Evolutionary conservation across 768 basidiomycete genomes (phyloP), one percentile per base, ranked within the genome.

Genomic region (Trichaptum fuscoviolaceum): DNA sequence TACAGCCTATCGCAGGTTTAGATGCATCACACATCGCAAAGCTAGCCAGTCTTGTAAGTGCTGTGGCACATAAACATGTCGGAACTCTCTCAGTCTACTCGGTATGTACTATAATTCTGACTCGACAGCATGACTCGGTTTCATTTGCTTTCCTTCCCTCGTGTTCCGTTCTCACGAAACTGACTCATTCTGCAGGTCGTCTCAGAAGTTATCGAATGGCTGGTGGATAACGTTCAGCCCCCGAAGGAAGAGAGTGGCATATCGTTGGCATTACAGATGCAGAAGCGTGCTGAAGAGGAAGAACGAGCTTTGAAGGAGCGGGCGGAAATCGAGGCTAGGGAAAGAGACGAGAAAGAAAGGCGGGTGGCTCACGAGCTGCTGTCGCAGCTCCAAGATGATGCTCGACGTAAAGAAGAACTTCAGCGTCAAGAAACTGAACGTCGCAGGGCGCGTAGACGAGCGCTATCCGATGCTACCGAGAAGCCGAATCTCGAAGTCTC

Each of bases 221-320:
- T 93, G 62, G 76, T 78, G 18, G 77, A 77, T 26, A 83, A 88
- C 67, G 78, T 91, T 60, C 77, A 77, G 24, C 87, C 87, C 0
- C 82, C 83, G 1, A 78, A 80, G 7, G 88, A 91, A 74, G 82
- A 80, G 8, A 78, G 80, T 15, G 89, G 88, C 18, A 25, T 61
- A 30, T 94, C 93, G 0, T 81, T 95, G 4, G 92, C 92, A 12
- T 80, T 85, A 5, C 84, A 93, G 74, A 93, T 94, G 93, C 88
- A 80, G 60, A 84, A 82, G 68, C 84, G 93, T 34, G 91, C 91
- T 0, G 77, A 80, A 68, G 88, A 91, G 63, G 87, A 89, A 74
- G 87, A 92, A 71, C 80, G 79, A 85, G 86, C 80, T 35, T 81
- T 84, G 30, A 80, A 80, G 58, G 80, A 83, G 70, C 82, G 82